Conservation (phyloP, 1,139 yeast species). For the Blastobotrys malaysiensis region DNA sequence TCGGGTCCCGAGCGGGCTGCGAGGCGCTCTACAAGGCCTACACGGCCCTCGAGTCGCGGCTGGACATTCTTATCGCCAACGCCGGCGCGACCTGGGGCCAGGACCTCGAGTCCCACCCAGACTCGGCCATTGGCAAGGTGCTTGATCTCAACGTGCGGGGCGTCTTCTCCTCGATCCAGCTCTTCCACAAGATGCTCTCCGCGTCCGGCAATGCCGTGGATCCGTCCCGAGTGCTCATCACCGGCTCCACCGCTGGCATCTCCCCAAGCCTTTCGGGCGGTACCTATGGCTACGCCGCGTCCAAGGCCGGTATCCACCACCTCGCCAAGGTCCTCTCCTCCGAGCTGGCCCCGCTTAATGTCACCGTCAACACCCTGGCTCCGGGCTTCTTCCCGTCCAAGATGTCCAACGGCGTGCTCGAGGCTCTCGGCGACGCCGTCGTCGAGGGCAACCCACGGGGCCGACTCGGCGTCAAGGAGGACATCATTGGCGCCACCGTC, state of each 20-base stretch:
- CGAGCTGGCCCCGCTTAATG: slow-evolving; percentile 60
- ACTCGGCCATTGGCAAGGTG: slow-evolving; percentile 58
- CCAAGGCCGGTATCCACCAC: slow-evolving; percentile 75
- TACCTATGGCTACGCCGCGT: slow-evolving; percentile 65
- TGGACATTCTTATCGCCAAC: slow-evolving; percentile 66
- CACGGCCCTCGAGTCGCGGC: slow-evolving; percentile 36
- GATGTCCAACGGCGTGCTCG: slow-evolving; percentile 65
- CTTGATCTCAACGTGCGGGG: slow-evolving; percentile 62
- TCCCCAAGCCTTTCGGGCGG: slow-evolving; percentile 49
- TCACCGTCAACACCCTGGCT: slow-evolving; percentile 64
- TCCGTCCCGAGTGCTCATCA: slow-evolving; percentile 62
- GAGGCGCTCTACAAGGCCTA: slow-evolving; percentile 44
- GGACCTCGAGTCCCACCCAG: slow-evolving; percentile 56
- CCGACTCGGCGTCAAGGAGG: slow-evolving; percentile 60
- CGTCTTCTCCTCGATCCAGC: slow-evolving; percentile 64
- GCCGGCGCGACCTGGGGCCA: slow-evolving; percentile 86
- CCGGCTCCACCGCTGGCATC: slow-evolving; percentile 53
- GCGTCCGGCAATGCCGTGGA: slow-evolving; percentile 51
- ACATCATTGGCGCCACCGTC: slow-evolving; percentile 53
- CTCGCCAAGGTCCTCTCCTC: slow-evolving; percentile 58
- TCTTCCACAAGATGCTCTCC: slow-evolving; percentile 53
- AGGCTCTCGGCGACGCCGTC: slow-evolving; percentile 44
- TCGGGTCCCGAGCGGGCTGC: slow-evolving; percentile 49
- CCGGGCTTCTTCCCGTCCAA: slow-evolving; percentile 79
- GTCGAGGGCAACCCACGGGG: slow-evolving; percentile 51